Conservation (phyloP, 2,329 filamentous ascomycete genomes). For the Fusarium fujikuroi region DNA sequence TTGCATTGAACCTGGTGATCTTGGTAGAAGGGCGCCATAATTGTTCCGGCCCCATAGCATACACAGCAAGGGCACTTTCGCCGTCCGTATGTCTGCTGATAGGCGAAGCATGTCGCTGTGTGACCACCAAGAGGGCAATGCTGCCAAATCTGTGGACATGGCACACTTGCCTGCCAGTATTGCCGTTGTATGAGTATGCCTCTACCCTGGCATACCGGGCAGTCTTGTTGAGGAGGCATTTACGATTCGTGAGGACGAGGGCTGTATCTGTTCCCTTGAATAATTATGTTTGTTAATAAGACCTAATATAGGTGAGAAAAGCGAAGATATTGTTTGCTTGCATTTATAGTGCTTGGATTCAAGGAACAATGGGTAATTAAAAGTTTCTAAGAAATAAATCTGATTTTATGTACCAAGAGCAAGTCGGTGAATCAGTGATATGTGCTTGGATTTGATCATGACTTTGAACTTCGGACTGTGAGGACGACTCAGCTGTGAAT, state of each 20-base stretch:
- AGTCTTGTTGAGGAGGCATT: background rate
- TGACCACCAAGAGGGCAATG: background rate
- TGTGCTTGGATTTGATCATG: background rate
- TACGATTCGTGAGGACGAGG: background rate
- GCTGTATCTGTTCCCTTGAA: background rate
- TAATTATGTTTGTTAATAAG: background rate
- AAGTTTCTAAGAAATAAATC: background rate
- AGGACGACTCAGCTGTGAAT: background rate
- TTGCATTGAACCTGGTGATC: background rate
- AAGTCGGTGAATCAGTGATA: background rate
- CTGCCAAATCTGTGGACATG: background rate
- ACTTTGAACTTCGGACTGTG: background rate
- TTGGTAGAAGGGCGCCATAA: background rate
- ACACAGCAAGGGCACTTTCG: background rate
- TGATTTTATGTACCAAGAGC: background rate
- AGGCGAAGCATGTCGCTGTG: background rate
- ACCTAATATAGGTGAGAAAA: no score
- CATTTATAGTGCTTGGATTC: no score
- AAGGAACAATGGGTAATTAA: background rate
- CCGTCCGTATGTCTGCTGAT: background rate
- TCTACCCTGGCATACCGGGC: background rate
- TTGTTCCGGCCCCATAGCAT: background rate
- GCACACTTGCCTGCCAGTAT: background rate
- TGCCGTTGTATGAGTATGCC: background rate
- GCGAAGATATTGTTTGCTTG: no score